Conservation (phyloP, 148 eudicot species). For the Dysphania ambrosioides region DNA sequence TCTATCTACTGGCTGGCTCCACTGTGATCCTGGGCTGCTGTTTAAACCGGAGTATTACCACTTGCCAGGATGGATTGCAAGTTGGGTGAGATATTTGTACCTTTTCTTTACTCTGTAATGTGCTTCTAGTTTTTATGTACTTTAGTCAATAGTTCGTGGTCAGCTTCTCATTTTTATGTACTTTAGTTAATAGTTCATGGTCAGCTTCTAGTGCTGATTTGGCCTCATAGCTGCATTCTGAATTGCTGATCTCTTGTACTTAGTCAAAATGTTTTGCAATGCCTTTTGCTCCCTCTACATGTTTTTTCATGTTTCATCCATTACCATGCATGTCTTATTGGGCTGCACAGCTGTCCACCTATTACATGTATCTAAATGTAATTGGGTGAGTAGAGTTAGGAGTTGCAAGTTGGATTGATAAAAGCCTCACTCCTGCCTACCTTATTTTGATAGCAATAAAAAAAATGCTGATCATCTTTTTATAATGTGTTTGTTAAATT, state of each 20-base stretch:
- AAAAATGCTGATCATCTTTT: neutral
- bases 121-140: neutral
- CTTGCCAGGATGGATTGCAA: conserved; percentile 61
- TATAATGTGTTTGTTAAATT: neutral
- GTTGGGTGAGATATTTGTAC: conserved; percentile 52
- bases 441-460: neutral
- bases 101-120: neutral
- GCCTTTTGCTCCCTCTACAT: neutral
- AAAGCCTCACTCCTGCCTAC: neutral
- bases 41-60: conserved; percentile 66
- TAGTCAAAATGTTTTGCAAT: neutral
- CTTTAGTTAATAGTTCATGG: no score
- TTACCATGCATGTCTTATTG: neutral
- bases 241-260: neutral
- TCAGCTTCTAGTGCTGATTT: neutral
- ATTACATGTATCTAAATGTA: no score
- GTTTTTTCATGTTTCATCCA: neutral
- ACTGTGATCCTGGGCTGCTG: conserved; percentile 86
- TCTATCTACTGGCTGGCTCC: conserved; percentile 94
- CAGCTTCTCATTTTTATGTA: no score
- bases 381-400: no score
- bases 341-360: neutral
- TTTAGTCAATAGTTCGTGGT: no score
- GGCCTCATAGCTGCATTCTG: conserved; percentile 5
- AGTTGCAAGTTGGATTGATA: neutral